Base-by-base conservation (phyloP, 192 early-diverging fungal species). In the Coemansia sp. region DNA sequence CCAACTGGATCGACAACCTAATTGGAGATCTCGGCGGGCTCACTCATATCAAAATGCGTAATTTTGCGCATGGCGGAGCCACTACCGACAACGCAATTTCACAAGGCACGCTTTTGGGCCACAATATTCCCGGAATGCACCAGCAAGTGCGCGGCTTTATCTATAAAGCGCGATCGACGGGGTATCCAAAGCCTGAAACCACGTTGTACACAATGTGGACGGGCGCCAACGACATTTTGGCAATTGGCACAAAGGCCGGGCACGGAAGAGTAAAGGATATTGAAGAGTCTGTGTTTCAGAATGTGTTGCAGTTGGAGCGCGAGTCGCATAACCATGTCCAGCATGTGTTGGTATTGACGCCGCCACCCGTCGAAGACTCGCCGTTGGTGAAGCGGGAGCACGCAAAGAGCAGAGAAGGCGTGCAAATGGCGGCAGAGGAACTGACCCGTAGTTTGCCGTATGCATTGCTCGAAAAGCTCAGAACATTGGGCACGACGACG, bases 1-100 rank as follows among this genome's bases (percentile, higher is more conserved):
- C 78, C n/a, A 81, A 81, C 63, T 81, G 78, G 78, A 60, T 81
- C 23, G 78, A 81, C 63, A 74, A 74, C 47, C 72, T 81, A 20
- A 71, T 81, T 23, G 20, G 65, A 38, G 69, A 81, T 60, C 69
- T 81, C 4, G 78, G 78, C 68, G 78, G 77, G 3, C 49, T 71
- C 48, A 65, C 31, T 58, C 71, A 74, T 48, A 51, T 81, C 65
- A 70, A 71, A 40, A 81, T 81, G 78, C 78, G 78, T 72, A 81
- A 81, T 22, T 81, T 81, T 68, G 78, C 78, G 5, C 78, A 81
- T 21, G 78, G 78, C 36, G 72, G 72, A 0, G 78, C 78, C 12
- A 64, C 78, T 1, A 54, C 68, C 2, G 78, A 81, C 49, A 81
- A 74, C 31, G 58, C 72, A 0, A 62, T 74, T 2, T 28, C 68